phyloP scores from a whole-genome alignment of 2,329 filamentous ascomycete species.

The Ceratocystis colombiana region DNA sequence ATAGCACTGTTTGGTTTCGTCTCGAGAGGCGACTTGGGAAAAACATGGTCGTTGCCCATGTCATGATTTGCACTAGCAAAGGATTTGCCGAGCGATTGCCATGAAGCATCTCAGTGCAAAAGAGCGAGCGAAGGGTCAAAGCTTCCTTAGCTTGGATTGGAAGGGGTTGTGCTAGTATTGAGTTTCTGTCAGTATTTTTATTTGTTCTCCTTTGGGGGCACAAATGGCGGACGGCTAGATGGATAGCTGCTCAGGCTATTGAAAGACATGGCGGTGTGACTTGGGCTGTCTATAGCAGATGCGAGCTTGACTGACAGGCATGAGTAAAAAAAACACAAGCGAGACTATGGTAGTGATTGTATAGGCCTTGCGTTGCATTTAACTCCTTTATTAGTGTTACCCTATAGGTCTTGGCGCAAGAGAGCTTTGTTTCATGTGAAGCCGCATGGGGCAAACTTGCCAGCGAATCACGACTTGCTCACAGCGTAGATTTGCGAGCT shows the following conservation, averaged over 20 bases:
- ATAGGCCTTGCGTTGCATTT: neutral
- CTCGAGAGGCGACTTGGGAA: neutral
- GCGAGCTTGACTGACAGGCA: too few relatives aligned
- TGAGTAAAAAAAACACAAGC: too few relatives aligned
- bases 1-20: neutral
- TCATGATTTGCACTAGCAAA: neutral
- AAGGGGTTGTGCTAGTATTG: too few relatives aligned
- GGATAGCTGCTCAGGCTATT: neutral
- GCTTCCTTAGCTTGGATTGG: neutral
- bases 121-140: neutral
- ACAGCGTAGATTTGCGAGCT: neutral
- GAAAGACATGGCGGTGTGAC: neutral
- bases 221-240: neutral
- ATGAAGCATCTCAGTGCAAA: neutral
- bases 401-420: neutral
- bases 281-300: neutral
- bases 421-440: slow-evolving; percentile 1
- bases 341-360: too few relatives aligned
- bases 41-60: too few relatives aligned
- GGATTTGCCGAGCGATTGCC: neutral
- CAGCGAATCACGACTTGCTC: neutral
- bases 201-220: too few relatives aligned
- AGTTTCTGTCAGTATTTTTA: too few relatives aligned
- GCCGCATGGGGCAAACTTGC: neutral
- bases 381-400: neutral